These are phyloP conservation scores for Paraphaeosphaeria minitans DNA, from an alignment of 2,329 filamentous ascomycete species.

Conservation along the genomic window DNA sequence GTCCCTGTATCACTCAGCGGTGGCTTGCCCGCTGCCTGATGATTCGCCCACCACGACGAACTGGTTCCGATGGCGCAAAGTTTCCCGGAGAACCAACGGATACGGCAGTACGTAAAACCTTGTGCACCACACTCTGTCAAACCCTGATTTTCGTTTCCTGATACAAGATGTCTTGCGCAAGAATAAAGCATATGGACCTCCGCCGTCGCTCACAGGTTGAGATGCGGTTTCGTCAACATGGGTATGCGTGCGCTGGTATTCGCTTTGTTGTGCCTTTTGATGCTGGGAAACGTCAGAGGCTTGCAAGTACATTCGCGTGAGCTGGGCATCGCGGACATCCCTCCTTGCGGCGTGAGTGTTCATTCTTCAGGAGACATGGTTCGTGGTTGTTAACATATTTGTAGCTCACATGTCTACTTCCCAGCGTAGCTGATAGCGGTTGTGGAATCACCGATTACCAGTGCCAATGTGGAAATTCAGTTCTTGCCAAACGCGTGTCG, in stretches of 20 bases:
- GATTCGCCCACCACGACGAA: neutral
- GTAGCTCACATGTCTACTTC: neutral
- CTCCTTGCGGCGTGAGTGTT: constrained; percentile 10
- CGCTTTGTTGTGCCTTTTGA: neutral
- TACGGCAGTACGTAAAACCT: neutral
- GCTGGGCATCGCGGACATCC: constrained; percentile 5
- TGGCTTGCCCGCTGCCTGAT: neutral
- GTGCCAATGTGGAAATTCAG: constrained; percentile 23
- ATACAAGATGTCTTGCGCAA: too few relatives aligned
- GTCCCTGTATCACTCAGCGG: neutral
- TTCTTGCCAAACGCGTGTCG: constrained; percentile 17
- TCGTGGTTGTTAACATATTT: neutral
- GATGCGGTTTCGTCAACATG: neutral
- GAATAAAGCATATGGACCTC: neutral
- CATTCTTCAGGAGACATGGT: neutral
- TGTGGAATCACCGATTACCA: constrained; percentile 22
- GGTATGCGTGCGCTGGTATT: constrained; percentile 2
- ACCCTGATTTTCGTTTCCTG: neutral
- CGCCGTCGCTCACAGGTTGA: neutral
- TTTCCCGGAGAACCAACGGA: neutral
- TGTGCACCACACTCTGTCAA: neutral
- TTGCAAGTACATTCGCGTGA: neutral
- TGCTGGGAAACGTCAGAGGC: neutral
- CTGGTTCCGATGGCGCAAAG: neutral
- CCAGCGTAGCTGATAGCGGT: constrained; percentile 16